Conservation (phyloP, 441 rosid genomes). For the Arabidopsis lyrata region DNA sequence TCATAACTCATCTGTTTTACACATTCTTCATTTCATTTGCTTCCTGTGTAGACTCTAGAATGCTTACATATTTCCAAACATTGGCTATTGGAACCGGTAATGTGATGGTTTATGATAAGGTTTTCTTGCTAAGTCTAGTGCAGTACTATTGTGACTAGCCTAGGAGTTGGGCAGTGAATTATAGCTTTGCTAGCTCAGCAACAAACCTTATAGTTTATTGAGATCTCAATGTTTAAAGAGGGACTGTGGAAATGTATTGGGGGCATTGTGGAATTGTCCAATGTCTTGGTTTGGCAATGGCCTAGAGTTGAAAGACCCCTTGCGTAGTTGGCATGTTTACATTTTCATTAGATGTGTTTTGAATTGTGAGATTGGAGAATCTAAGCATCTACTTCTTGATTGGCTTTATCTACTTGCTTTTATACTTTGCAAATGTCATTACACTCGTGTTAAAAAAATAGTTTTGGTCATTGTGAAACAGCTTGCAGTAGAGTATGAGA, state of each 20-base stretch:
- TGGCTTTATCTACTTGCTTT: background rate
- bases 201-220: background rate
- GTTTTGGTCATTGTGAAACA: constrained; percentile 39
- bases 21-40: constrained; percentile 6
- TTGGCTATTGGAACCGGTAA: background rate
- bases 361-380: background rate
- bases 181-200: constrained; percentile 2
- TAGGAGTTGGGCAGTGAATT: constrained; percentile 3
- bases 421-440: background rate
- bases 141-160: background rate
- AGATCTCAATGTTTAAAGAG: constrained; percentile 3
- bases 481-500: constrained; percentile 93
- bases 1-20: background rate
- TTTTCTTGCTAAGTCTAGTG: constrained; percentile 2
- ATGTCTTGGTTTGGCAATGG: constrained; percentile 24
- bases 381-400: background rate
- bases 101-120: constrained; percentile 3
- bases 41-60: background rate
- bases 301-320: background rate
- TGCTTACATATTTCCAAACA: constrained; percentile 1
- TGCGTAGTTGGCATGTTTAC: background rate
- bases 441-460: background rate
- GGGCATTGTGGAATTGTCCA: constrained; percentile 19
- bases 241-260: constrained; percentile 1
- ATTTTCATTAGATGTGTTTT: background rate